phyloP scores from a whole-genome alignment of 345 rosid species.

The Populus euphratica region DNA sequence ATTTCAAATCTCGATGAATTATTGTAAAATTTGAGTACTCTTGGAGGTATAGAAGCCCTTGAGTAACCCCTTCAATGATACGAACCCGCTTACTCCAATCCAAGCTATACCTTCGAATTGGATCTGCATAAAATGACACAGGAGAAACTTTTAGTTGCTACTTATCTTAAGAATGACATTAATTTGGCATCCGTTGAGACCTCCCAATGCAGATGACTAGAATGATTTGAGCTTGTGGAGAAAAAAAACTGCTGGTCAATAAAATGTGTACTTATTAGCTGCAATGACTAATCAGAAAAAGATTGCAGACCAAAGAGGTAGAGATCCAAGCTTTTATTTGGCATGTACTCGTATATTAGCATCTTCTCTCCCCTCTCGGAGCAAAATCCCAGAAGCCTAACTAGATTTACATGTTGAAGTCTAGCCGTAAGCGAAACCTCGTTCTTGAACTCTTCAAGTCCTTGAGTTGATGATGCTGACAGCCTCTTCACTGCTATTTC shows the following conservation, averaged over 20 bases:
- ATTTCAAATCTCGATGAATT: slow-evolving; percentile 44
- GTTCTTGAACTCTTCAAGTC: slow-evolving; percentile 34
- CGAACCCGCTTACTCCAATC: slow-evolving; percentile 34
- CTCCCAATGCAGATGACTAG: no score
- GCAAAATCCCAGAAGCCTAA: slow-evolving; percentile 36
- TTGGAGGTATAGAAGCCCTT: slow-evolving; percentile 48
- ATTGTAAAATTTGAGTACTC: slow-evolving; percentile 47
- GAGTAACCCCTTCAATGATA: slow-evolving; percentile 44
- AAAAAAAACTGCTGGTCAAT: no score
- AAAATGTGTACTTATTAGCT: neutral
- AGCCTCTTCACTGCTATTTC: slow-evolving; percentile 50
- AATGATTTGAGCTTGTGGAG: no score
- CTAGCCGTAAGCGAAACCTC: slow-evolving; percentile 39
- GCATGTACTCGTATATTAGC: slow-evolving; percentile 32
- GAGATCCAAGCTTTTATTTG: slow-evolving; percentile 26
- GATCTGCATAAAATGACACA: slow-evolving; percentile 22
- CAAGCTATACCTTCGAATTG: slow-evolving; percentile 3
- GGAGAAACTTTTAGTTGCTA: no score
- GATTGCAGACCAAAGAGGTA: slow-evolving; percentile 29
- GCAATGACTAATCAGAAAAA: neutral
- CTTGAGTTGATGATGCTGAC: slow-evolving; percentile 37
- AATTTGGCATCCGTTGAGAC: no score
- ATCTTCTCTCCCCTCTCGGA: slow-evolving; percentile 34
- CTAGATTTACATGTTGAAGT: slow-evolving; percentile 44
- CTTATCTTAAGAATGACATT: no score